These are phyloP conservation scores for Aspergillus fructus DNA, from an alignment of 2,329 filamentous ascomycete species.

Conservation along the genomic window DNA sequence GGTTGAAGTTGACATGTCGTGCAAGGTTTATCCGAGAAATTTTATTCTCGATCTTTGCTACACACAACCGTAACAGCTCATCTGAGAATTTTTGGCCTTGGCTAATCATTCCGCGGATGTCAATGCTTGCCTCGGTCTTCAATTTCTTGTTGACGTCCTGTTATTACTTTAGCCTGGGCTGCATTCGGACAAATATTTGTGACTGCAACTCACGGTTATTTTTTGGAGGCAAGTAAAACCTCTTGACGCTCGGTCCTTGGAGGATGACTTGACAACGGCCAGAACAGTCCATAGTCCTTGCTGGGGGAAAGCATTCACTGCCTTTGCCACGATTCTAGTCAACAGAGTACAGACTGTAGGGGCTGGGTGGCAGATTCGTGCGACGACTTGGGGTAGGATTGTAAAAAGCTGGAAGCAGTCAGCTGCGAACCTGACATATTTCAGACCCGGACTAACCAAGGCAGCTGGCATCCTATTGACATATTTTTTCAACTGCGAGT, in stretches of 20 bases:
- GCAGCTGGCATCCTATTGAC: constrained; percentile 54
- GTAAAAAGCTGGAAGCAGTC: constrained; percentile 47
- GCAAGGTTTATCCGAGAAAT: constrained; percentile 71
- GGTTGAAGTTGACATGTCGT: constrained; percentile 77
- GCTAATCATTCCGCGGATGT: constrained; percentile 70
- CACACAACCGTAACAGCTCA: constrained; percentile 76
- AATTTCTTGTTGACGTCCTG: constrained; percentile 54
- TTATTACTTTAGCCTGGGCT: constrained; percentile 12
- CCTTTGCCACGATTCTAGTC: constrained; percentile 76
- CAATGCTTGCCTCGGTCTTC: constrained; percentile 47
- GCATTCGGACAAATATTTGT: neutral
- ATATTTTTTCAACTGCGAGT: constrained; percentile 77
- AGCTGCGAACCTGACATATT: constrained; percentile 17
- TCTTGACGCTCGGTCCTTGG: constrained; percentile 64
- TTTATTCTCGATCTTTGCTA: constrained; percentile 72
- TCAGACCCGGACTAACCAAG: constrained; percentile 32
- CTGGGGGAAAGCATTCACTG: constrained; percentile 82
- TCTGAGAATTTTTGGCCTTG: constrained; percentile 81
- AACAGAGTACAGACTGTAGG: constrained; percentile 73
- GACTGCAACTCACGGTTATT: constrained; percentile 33
- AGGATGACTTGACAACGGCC: constrained; percentile 78
- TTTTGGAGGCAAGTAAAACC: constrained; percentile 48
- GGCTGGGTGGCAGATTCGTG: constrained; percentile 89
- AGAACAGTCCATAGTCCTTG: constrained; percentile 91
- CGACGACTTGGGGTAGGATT: constrained; percentile 87